Percentiles rank a stretch among this genome's conserved stretches.
phyloP scores from a whole-genome alignment of 1,284 basidiomycete genomes.

The Marasmius tenuissimus region DNA sequence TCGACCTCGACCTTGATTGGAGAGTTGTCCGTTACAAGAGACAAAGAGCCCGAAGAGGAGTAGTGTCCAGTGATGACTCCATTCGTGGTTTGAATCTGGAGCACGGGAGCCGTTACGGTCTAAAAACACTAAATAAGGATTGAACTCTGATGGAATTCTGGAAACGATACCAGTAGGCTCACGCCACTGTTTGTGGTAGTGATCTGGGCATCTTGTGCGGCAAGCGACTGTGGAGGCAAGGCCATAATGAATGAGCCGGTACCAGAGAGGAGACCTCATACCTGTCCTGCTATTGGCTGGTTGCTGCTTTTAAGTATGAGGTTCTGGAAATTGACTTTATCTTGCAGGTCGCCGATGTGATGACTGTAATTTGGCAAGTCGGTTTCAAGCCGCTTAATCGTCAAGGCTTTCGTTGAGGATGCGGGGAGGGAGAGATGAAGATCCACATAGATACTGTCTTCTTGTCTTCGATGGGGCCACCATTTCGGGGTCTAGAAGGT shows the following conservation, averaged over 20 bases:
- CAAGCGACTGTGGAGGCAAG: slow-evolving; percentile 1
- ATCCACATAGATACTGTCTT: slow-evolving; percentile 25
- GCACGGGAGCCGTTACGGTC: slow-evolving; percentile 10
- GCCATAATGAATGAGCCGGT: neutral
- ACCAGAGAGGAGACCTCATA: slow-evolving; percentile 15
- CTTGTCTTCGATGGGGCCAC: neutral
- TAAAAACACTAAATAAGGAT: neutral
- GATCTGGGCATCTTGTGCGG: neutral
- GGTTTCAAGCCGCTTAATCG: slow-evolving; percentile 38
- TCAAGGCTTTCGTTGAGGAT: slow-evolving; percentile 17
- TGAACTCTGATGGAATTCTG: neutral
- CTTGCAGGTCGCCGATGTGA: slow-evolving; percentile 22
- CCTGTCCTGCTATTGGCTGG: slow-evolving; percentile 27
- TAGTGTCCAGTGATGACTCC: slow-evolving; percentile 18
- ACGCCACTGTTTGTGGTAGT: slow-evolving; percentile 8
- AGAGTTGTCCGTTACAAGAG: slow-evolving; percentile 17
- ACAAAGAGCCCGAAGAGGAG: slow-evolving; percentile 11
- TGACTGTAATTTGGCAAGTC: slow-evolving; percentile 35
- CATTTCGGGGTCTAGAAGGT: neutral
- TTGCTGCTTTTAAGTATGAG: slow-evolving; percentile 32
- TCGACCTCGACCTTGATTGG: slow-evolving; percentile 17
- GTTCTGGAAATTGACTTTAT: slow-evolving; percentile 27
- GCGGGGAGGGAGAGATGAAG: slow-evolving; percentile 35
- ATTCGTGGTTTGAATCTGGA: slow-evolving; percentile 14
- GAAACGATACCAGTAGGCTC: neutral